Evolutionary conservation across 257 asterid genomes (phyloP).

Genomic region (Dorcoceras hygrometricum): DNA sequence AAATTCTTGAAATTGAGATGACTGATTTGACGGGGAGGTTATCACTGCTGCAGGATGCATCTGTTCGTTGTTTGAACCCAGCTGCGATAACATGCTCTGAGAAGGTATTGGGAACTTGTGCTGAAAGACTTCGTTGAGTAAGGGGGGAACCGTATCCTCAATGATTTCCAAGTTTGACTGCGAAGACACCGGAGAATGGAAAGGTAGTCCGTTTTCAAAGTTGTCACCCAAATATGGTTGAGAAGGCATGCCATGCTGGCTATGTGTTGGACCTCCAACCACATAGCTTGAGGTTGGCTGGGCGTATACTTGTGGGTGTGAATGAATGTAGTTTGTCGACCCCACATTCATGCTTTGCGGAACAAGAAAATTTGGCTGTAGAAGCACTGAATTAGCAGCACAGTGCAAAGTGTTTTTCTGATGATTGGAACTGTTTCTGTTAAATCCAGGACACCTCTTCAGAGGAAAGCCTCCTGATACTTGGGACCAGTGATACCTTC

Average conservation of each 20-base stretch:
- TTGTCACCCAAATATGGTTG: conserved; percentile 27
- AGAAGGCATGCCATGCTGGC: conserved; percentile 35
- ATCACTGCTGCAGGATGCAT: conserved; percentile 27
- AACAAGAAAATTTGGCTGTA: conserved; percentile 25
- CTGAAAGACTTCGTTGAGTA: conserved; percentile 22
- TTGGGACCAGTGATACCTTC: conserved; percentile 21
- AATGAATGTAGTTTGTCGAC: conserved; percentile 17
- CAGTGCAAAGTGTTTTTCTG: conserved; percentile 18
- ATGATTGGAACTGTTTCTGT: conserved; percentile 18
- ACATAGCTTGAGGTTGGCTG: conserved; percentile 27
- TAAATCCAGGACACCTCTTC: conserved; percentile 29
- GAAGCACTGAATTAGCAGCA: conserved; percentile 24
- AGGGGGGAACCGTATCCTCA: conserved; percentile 23
- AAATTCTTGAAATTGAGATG: conserved; percentile 28
- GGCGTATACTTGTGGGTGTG: conserved; percentile 31
- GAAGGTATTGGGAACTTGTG: conserved; percentile 28
- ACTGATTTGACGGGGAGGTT: conserved; percentile 28
- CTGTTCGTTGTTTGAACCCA: conserved; percentile 26
- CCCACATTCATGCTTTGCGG: conserved; percentile 21
- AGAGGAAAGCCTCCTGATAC: conserved; percentile 24
- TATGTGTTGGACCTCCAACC: conserved; percentile 22
- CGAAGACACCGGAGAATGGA: conserved; percentile 24
- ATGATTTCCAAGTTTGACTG: conserved; percentile 25
- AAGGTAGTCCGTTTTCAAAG: conserved; percentile 25
- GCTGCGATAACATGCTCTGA: conserved; percentile 33